phyloP scores from a whole-genome alignment of 2,329 filamentous ascomycete species.

The Hypoxylon sp. region DNA sequence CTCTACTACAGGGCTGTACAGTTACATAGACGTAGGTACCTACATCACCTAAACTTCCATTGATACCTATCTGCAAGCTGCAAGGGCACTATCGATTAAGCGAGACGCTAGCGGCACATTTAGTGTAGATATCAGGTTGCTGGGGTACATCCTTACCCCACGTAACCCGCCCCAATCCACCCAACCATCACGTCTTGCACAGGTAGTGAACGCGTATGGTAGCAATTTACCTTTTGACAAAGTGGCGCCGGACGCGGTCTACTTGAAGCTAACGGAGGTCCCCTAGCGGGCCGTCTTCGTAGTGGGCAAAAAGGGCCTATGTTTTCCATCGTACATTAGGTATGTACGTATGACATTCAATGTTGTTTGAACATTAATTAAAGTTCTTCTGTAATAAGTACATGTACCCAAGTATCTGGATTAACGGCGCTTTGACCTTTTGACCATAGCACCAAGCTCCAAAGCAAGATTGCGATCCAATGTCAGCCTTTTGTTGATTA shows the following conservation, averaged over 20 bases:
- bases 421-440: conserved; percentile 22
- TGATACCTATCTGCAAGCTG: conserved; percentile 31
- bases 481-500: conserved; percentile 23
- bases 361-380: no score
- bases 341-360: no score
- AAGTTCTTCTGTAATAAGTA: no score
- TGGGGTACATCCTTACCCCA: conserved; percentile 30
- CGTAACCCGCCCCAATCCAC: background rate
- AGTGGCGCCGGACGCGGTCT: conserved; percentile 17
- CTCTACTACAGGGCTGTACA: no score
- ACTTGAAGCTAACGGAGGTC: conserved; percentile 29
- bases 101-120: conserved; percentile 35
- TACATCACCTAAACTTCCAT: background rate
- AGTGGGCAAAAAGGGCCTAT: conserved; percentile 3
- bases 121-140: conserved; percentile 29
- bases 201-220: conserved; percentile 39
- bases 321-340: no score
- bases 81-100: conserved; percentile 33
- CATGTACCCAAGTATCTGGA: background rate
- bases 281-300: conserved; percentile 25
- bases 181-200: conserved; percentile 22
- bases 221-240: conserved; percentile 16
- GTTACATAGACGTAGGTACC: no score
- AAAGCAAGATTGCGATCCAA: conserved; percentile 34
- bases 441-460: background rate